These are phyloP conservation scores for Boletales sp. DNA, from an alignment of 768 basidiomycete genomes.

Conservation along the genomic window DNA sequence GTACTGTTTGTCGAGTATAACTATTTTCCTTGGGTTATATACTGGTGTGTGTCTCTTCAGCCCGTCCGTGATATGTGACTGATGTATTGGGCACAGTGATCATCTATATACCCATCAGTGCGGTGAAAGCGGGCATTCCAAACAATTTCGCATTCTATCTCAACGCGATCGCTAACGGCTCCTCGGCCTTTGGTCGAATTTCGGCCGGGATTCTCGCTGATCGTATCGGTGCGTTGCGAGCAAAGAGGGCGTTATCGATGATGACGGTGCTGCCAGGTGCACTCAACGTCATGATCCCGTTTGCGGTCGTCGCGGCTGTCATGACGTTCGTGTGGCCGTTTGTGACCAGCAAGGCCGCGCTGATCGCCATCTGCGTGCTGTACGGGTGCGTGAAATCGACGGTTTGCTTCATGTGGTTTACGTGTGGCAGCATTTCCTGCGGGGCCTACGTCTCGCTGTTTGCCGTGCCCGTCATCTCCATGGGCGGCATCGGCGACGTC, in stretches of 20 bases:
- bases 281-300: conserved; percentile 66
- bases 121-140: conserved; percentile 46
- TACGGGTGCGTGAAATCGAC: conserved; percentile 53
- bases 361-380: conserved; percentile 53
- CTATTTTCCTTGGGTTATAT: conserved; percentile 66
- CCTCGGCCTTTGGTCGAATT: conserved; percentile 60
- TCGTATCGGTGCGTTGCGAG: conserved; percentile 38
- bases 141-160: conserved; percentile 57
- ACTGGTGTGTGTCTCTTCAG: conserved; percentile 39
- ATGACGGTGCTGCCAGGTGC: conserved; percentile 41
- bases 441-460: conserved; percentile 51
- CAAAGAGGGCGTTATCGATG: not conserved
- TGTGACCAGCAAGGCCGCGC: conserved; percentile 37
- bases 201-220: conserved; percentile 53
- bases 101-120: conserved; percentile 64
- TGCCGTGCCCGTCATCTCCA: conserved; percentile 53
- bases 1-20: conserved; percentile 55
- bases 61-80: not conserved
- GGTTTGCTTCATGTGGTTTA: conserved; percentile 37
- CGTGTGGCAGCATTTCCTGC: conserved; percentile 41
- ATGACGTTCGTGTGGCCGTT: conserved; percentile 75
- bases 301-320: conserved; percentile 50
- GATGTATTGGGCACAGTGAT: conserved; percentile 38
- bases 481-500: conserved; percentile 59
- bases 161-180: conserved; percentile 64